Evolutionary conservation across 2,329 filamentous ascomycete species (phyloP).

Genomic region (Trichoderma koningiopsis): DNA sequence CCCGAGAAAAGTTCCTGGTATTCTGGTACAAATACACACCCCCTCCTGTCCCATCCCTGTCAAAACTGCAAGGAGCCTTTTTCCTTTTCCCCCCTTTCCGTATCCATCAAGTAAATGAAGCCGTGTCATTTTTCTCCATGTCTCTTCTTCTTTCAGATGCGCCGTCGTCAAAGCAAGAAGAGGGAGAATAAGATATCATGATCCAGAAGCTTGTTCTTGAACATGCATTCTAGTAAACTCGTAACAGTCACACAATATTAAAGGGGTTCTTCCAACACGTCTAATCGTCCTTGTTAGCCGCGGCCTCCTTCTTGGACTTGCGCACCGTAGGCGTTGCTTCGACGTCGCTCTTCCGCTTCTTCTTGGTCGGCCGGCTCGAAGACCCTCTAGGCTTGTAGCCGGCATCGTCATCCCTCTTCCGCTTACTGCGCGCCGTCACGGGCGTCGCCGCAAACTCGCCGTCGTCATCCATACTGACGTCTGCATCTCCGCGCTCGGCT

Average conservation of each 20-base stretch:
- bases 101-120: background rate
- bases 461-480: conserved; percentile 46
- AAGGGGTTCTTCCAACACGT: background rate
- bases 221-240: background rate
- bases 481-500: conserved; percentile 36
- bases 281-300: conserved; percentile 36
- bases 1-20: background rate
- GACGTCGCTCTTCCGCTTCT: conserved; percentile 60
- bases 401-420: conserved; percentile 61
- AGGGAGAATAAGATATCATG: background rate
- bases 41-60: background rate
- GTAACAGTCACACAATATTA: background rate
- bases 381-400: conserved; percentile 63
- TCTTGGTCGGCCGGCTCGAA: conserved; percentile 55
- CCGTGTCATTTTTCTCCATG: background rate
- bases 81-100: background rate
- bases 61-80: background rate
- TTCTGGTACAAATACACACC: background rate
- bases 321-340: conserved; percentile 41
- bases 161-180: background rate
- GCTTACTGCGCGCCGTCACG: conserved; percentile 41
- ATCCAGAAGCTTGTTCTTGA: background rate
- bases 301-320: conserved; percentile 42
- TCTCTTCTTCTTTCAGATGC: background rate
- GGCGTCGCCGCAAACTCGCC: conserved; percentile 39